Base-by-base conservation (phyloP, 2,329 filamentous ascomycete genomes). In the Cladophialophora exuberans region DNA sequence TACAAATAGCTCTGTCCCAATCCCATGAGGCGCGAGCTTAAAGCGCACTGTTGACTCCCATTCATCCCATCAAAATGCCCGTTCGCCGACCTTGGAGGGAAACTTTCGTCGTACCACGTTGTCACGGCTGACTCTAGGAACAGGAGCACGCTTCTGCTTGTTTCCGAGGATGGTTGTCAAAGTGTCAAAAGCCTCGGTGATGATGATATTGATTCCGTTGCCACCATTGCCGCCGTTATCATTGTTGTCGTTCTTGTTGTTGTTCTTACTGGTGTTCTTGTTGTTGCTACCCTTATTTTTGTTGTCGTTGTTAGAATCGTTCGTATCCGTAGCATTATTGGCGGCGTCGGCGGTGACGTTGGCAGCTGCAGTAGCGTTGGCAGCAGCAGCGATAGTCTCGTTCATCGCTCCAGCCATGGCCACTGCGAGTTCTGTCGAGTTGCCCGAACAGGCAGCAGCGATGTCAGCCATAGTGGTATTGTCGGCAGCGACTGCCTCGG, bases 1-100 rank as follows among this genome's bases (percentile, higher is more conserved):
- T n/a, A n/a, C n/a, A n/a, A n/a, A n/a, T n/a, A n/a, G n/a, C n/a
- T n/a, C n/a, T n/a, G n/a, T n/a, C n/a, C n/a, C n/a, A n/a, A n/a
- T n/a, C n/a, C n/a, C n/a, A n/a, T n/a, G n/a, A n/a, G n/a, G n/a
- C n/a, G n/a, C n/a, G n/a, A n/a, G n/a, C n/a, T n/a, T n/a, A n/a
- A n/a, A n/a, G n/a, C n/a, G n/a, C n/a, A n/a, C n/a, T n/a, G n/a
- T n/a, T n/a, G n/a, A n/a, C n/a, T n/a, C n/a, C n/a, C n/a, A n/a
- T n/a, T n/a, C n/a, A n/a, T n/a, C n/a, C n/a, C n/a, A n/a, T 42
- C 26, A 54, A 6, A 54, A 54, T 2, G 52, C 52, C 26, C 45
- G 44, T 26, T 54, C 52, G 18, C 39, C n/a, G 15, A 49, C 33
- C 1, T 22, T 45, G 1, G 52, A 20, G 4, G 10, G 22, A 20